Evolutionary conservation across 2,329 filamentous ascomycete species (phyloP).

Genomic region (Zymoseptoria crescenta): DNA sequence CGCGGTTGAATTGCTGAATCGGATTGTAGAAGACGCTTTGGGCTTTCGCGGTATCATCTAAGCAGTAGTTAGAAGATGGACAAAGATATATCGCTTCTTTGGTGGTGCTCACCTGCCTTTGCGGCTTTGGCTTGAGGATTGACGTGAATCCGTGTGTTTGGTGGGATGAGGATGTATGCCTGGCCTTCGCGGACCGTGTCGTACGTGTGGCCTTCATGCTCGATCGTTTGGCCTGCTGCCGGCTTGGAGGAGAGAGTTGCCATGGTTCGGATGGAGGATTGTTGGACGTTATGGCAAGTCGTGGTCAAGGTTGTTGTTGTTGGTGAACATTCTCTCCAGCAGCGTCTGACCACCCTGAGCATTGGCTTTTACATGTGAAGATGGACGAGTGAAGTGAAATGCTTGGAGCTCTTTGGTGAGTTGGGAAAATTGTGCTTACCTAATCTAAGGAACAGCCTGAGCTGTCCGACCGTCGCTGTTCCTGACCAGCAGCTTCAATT

Average conservation of each 20-base stretch:
- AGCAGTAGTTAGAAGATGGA: conserved; percentile 2
- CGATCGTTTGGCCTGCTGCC: conserved; percentile 25
- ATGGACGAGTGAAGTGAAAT: background rate
- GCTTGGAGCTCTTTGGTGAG: background rate
- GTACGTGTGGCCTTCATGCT: conserved; percentile 28
- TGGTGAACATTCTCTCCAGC: background rate
- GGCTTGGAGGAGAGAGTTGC: conserved; percentile 17
- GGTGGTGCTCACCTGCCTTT: conserved; percentile 14
- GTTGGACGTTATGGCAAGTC: background rate
- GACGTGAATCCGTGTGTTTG: conserved; percentile 40
- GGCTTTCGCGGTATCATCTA: conserved; percentile 41
- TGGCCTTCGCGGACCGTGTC: conserved; percentile 58
- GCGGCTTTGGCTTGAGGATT: conserved; percentile 39
- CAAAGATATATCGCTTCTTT: conserved; percentile 22
- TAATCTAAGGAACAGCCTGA: background rate
- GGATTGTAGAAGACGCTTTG: conserved; percentile 95
- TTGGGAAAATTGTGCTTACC: background rate
- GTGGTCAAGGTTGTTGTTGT: background rate
- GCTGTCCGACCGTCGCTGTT: background rate
- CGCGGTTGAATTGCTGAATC: conserved; percentile 97
- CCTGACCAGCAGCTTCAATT: too few species aligned
- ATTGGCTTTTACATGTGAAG: background rate
- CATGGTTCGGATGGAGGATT: background rate
- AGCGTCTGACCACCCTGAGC: background rate
- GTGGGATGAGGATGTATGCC: conserved; percentile 60